These are phyloP conservation scores for Kwoniella heveanensis DNA, from an alignment of 768 basidiomycete genomes.

Conservation along the genomic window DNA sequence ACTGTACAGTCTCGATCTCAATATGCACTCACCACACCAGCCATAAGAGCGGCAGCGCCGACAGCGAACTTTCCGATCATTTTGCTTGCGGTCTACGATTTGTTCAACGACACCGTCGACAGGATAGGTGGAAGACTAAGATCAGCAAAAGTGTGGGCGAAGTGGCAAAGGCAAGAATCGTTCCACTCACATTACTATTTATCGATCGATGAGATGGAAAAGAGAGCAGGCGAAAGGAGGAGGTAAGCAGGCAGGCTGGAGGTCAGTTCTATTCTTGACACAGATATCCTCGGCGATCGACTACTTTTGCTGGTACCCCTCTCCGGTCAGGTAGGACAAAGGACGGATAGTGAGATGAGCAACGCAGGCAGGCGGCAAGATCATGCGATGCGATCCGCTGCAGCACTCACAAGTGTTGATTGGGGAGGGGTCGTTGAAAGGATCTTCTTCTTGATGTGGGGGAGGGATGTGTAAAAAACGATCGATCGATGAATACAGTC, in stretches of 20 bases:
- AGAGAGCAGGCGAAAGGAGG: background rate
- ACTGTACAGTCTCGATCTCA: no score
- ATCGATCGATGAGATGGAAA: background rate
- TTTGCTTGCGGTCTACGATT: background rate
- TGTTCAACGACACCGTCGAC: background rate
- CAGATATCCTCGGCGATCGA: background rate
- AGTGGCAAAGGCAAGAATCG: slow-evolving; percentile 1
- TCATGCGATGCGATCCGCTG: background rate
- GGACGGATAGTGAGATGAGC: background rate
- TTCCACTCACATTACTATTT: slow-evolving; percentile 1
- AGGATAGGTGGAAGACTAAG: background rate
- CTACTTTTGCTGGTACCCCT: background rate
- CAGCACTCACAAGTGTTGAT: background rate
- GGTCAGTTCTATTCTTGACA: background rate
- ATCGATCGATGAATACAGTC: background rate
- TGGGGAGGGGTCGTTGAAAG: background rate
- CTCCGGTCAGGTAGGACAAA: background rate
- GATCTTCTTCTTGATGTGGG: no score
- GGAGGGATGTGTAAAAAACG: background rate
- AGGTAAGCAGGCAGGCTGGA: background rate
- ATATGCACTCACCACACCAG: slow-evolving; percentile 33
- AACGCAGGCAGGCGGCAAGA: background rate
- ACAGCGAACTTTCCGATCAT: slow-evolving; percentile 32
- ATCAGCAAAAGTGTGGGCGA: background rate
- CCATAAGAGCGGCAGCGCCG: slow-evolving; percentile 36